Base-by-base conservation (phyloP, 345 rosid species). In the Linum lewisii region DNA sequence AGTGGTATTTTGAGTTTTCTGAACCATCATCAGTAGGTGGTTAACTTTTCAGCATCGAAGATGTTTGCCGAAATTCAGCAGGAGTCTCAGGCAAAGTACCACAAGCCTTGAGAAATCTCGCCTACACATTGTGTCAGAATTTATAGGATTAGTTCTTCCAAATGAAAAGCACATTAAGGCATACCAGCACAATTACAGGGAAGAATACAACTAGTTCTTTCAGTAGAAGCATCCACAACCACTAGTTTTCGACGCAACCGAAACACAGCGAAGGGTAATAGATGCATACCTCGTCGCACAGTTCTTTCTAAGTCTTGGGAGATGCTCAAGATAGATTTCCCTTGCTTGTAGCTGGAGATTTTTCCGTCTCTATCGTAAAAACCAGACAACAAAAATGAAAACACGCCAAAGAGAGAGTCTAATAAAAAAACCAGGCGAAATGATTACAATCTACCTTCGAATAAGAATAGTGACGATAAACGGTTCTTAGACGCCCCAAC, bases 41-140 rank as follows among this genome's bases (percentile, higher is more conserved):
- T 24, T 81, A 79, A 59, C 60, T 71, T 7, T 73, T 79, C 18
- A 70, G 60, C 66, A 72, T 73, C 59, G 51, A 51, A 24, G 73
- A 66, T 37, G 77, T 84, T 70, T 77, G 82, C 49, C 79, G 73
- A 63, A 84, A 71, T 70, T 79, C 95, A 54, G 54, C 21, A 7
- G 89, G 88, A 47, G 96, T 94, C 81, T 80, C 87, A 5, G 75
- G 74, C 75, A 80, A 64, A 6, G 82, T 76, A 29, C 79, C 79
- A 57, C 84, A 82, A 59, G 84, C 85, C 78, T 86, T 88, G 34
- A 81, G 84, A 78, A 83, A 77, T n/a, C 72, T 86, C 36, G 82
- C 88, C 97, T 88, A 74, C 67, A 66, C 37, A 44, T 20, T 11
- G 1, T 10, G 21, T 21, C 14, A 52, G 6, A 15, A 1, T 8